phyloP scores from a whole-genome alignment of 495 filamentous ascomycete species.

The Aspergillus baeticus region DNA sequence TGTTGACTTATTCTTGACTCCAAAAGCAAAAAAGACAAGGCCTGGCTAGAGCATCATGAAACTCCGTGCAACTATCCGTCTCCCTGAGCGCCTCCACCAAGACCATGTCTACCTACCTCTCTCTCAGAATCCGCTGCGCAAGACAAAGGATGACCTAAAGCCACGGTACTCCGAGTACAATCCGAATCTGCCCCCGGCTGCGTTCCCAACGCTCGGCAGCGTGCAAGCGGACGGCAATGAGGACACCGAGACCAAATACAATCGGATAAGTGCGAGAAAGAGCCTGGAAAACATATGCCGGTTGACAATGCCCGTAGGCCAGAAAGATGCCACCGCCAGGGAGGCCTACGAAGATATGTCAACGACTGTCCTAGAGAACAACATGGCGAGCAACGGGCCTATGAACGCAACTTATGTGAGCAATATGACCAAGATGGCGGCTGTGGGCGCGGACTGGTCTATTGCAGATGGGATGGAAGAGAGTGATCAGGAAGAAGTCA shows the following conservation, averaged over 20 bases:
- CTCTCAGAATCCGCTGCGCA: conserved; percentile 2
- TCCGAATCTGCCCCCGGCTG: conserved; percentile 41
- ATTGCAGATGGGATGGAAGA: conserved; percentile 20
- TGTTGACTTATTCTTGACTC: background rate
- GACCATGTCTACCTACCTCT: background rate
- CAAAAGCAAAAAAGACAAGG: background rate
- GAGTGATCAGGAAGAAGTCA: conserved; percentile 22
- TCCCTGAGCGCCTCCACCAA: conserved; percentile 15
- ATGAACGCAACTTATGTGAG: conserved; percentile 33
- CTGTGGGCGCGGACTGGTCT: background rate
- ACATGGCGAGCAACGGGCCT: conserved; percentile 33
- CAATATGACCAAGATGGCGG: conserved; percentile 35
- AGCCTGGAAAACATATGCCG: background rate
- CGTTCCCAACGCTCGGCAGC: conserved; percentile 39
- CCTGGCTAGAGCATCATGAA: conserved; percentile 12
- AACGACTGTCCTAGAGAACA: conserved; percentile 24
- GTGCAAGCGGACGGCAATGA: conserved; percentile 8
- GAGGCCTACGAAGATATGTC: conserved; percentile 17
- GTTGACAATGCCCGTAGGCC: background rate
- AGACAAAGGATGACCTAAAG: background rate
- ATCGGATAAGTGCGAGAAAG: background rate
- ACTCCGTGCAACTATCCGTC: conserved; percentile 22
- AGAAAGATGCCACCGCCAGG: background rate
- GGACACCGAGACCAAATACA: background rate
- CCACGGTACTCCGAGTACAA: conserved; percentile 30